phyloP scores from a whole-genome alignment of 352 stramenopile species.

The Phytophthora brassicae region DNA sequence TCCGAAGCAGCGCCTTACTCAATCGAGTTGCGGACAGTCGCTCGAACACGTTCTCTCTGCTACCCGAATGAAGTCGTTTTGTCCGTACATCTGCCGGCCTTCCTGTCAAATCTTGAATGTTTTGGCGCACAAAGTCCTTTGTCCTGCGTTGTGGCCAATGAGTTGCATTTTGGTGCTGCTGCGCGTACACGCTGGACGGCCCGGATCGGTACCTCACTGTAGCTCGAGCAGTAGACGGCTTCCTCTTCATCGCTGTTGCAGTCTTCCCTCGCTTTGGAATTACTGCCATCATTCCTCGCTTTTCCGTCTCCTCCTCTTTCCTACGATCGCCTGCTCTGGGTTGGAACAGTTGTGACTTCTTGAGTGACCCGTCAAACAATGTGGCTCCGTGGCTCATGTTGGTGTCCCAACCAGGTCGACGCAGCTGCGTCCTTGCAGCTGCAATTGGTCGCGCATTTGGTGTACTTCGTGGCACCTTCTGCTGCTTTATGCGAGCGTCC shows the following conservation, averaged over 20 bases:
- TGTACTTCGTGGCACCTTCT: not conserved
- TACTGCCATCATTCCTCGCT: not conserved
- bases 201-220: slow-evolving; percentile 20
- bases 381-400: slow-evolving; percentile 30
- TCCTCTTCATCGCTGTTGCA: not conserved
- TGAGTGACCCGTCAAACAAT: slow-evolving; percentile 58
- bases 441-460: not conserved
- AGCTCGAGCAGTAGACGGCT: not conserved
- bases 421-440: not conserved
- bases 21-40: slow-evolving; percentile 34
- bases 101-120: slow-evolving; percentile 56
- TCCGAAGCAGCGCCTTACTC: slow-evolving; percentile 22
- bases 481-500: not conserved
- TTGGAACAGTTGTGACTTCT: slow-evolving; percentile 57
- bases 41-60: slow-evolving; percentile 45
- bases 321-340: slow-evolving; percentile 41
- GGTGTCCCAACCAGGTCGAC: slow-evolving; percentile 50
- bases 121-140: slow-evolving; percentile 63
- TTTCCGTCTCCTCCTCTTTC: slow-evolving; percentile 26
- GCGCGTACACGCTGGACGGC: slow-evolving; percentile 34
- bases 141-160: slow-evolving; percentile 22
- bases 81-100: slow-evolving; percentile 3
- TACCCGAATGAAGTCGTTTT: not conserved
- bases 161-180: slow-evolving; percentile 21
- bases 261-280: not conserved